A percentile compares a stretch with the other conserved stretches of the same genome.
These are phyloP conservation scores for Sporobolomyces phaffii DNA, from an alignment of 768 basidiomycete species.

Conservation along the genomic window DNA sequence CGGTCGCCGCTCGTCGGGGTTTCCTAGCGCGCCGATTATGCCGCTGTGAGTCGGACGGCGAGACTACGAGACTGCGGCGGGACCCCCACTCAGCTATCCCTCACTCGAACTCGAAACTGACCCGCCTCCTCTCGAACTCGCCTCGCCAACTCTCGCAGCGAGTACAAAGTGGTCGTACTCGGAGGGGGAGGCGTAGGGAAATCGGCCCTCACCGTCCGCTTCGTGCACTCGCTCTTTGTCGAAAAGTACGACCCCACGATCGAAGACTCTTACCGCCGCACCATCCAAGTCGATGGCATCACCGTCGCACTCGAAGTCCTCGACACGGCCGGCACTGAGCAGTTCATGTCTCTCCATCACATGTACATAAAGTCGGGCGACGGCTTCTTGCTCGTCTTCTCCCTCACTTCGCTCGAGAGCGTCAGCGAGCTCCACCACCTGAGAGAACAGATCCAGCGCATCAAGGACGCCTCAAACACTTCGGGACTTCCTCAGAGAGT, in stretches of 20 bases:
- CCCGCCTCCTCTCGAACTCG: not conserved
- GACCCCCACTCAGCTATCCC: no score
- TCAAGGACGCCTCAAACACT: conserved; percentile 33
- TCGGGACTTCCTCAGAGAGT: not conserved
- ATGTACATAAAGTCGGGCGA: conserved; percentile 43
- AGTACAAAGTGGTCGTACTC: conserved; percentile 16
- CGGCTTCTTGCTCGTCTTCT: conserved; percentile 43
- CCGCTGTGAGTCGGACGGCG: conserved; percentile 12
- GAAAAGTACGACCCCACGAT: conserved; percentile 91
- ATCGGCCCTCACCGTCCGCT: conserved; percentile 93
- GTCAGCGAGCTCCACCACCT: conserved; percentile 37
- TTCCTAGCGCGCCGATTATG: no score
- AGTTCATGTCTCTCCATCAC: conserved; percentile 42
- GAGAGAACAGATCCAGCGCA: conserved; percentile 40
- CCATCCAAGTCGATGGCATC: conserved; percentile 39
- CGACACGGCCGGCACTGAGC: conserved; percentile 43
- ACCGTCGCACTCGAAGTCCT: conserved; percentile 38
- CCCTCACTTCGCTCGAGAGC: conserved; percentile 37
- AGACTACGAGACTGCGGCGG: no score
- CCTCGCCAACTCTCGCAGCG: no score
- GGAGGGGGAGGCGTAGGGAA: conserved; percentile 59
- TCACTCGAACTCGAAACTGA: not conserved
- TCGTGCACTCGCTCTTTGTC: conserved; percentile 64
- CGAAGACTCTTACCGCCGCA: conserved; percentile 51
- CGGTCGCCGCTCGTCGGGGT: no score